These are phyloP conservation scores for Diaporthe destruens DNA, from an alignment of 2,329 filamentous ascomycete genomes.

Conservation along the genomic window DNA sequence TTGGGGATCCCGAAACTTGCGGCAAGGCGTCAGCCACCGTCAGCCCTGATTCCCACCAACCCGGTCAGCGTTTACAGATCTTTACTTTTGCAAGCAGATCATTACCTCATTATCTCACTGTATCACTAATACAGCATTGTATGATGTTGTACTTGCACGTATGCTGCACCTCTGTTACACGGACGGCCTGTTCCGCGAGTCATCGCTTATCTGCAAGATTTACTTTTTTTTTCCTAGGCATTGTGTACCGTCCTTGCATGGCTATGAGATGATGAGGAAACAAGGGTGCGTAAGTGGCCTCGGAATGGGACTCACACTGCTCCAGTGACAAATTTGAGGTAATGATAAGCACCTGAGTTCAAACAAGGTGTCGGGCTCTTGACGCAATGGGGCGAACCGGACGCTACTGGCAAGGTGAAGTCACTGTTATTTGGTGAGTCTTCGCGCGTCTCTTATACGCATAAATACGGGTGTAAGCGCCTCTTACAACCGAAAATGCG, in stretches of 20 bases:
- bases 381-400: too few relatives aligned
- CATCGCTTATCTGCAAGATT: slow-evolving; percentile 25
- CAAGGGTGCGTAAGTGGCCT: neutral
- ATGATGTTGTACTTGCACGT: neutral
- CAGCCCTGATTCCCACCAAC: slow-evolving; percentile 15
- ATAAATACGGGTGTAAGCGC: neutral
- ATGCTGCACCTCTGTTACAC: neutral
- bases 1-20: neutral
- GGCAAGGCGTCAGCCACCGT: slow-evolving; percentile 22
- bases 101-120: neutral
- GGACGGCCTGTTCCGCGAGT: slow-evolving; percentile 5
- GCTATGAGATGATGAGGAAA: neutral
- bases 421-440: neutral
- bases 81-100: neutral
- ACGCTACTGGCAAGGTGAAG: neutral
- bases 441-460: neutral
- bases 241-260: neutral
- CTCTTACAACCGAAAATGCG: neutral
- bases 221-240: neutral
- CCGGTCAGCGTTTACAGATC: neutral
- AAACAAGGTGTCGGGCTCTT: too few relatives aligned
- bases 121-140: neutral
- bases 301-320: neutral
- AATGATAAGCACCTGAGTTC: neutral
- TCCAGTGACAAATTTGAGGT: neutral